A percentile compares a stretch with the other conserved stretches of the same genome.
phyloP scores from a whole-genome alignment of 441 rosid species.

The Aleurites moluccanus region DNA sequence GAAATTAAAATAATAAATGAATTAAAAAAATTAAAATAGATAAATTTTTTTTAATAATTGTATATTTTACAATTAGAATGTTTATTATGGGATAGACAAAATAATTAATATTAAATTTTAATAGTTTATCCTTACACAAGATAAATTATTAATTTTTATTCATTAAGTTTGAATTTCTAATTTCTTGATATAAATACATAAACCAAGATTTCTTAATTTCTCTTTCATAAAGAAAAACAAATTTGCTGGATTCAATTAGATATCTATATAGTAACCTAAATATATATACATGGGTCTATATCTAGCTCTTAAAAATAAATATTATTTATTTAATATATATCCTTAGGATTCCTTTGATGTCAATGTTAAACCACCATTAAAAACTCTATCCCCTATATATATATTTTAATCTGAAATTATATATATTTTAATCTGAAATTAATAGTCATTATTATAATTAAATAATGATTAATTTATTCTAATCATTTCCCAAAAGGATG shows the following conservation, averaged over 20 bases:
- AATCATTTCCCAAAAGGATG: conserved; percentile 32
- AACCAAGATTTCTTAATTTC: background rate
- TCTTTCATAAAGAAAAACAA: background rate
- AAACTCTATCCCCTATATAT: background rate
- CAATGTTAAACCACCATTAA: conserved; percentile 16
- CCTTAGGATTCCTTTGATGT: conserved; percentile 30
- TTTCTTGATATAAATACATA: background rate
- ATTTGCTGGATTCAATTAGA: conserved; percentile 1
- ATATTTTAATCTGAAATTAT: too few relatives aligned
- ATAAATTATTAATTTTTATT: too few relatives aligned
- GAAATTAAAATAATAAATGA: too few relatives aligned
- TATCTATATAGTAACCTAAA: background rate
- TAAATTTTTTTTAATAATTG: too few relatives aligned
- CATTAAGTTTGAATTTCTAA: too few relatives aligned
- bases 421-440: conserved; percentile 4
- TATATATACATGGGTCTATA: too few relatives aligned
- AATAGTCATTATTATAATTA: background rate
- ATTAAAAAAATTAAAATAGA: too few relatives aligned
- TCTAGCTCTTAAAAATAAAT: background rate
- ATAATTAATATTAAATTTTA: too few relatives aligned
- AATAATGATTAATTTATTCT: background rate
- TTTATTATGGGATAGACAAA: too few relatives aligned
- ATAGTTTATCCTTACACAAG: too few relatives aligned
- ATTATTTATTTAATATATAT: background rate
- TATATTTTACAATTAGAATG: too few relatives aligned